Percentiles rank a stretch among this genome's conserved stretches.
Evolutionary conservation across 805 yeast genomes (phyloP).

Genomic region (Jamesozyma gamospora): DNA sequence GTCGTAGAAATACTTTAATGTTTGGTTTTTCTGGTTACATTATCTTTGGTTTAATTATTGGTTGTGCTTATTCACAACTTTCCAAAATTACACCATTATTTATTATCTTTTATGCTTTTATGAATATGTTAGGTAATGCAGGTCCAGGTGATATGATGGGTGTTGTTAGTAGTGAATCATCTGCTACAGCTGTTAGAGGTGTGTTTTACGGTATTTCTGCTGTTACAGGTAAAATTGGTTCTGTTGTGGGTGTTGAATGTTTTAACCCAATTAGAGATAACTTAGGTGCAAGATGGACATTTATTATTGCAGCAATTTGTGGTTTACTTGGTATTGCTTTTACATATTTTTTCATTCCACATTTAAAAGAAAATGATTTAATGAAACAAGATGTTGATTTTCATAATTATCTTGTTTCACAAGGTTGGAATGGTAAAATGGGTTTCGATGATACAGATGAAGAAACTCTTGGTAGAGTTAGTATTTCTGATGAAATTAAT

Average conservation of each 20-base stretch:
- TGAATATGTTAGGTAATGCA: constrained; percentile 4
- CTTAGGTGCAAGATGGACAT: constrained; percentile 4
- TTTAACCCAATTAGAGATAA: constrained; percentile 4
- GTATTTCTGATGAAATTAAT: no score
- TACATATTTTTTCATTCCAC: constrained; percentile 1
- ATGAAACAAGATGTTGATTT: constrained; percentile 4
- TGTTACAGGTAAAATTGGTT: constrained; percentile 4
- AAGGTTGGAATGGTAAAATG: constrained; percentile 4
- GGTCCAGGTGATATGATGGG: constrained; percentile 5
- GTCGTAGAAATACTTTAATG: constrained; percentile 3
- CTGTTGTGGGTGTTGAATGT: constrained; percentile 5
- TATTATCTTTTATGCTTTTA: constrained; percentile 3
- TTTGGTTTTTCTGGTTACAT: constrained; percentile 4
- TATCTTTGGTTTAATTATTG: constrained; percentile 4
- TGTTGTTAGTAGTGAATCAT: constrained; percentile 3
- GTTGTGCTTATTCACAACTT: constrained; percentile 2
- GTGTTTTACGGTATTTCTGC: constrained; percentile 4
- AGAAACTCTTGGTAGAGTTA: not conserved
- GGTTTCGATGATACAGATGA: constrained; percentile 1
- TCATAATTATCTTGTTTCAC: constrained; percentile 1
- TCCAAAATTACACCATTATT: constrained; percentile 3
- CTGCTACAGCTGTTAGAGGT: constrained; percentile 5
- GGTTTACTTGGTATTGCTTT: constrained; percentile 1
- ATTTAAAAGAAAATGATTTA: constrained; percentile 1
- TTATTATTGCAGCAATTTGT: constrained; percentile 4